Evolutionary conservation across 257 asterid genomes (phyloP).

Genomic region (Salvia hispanica): DNA sequence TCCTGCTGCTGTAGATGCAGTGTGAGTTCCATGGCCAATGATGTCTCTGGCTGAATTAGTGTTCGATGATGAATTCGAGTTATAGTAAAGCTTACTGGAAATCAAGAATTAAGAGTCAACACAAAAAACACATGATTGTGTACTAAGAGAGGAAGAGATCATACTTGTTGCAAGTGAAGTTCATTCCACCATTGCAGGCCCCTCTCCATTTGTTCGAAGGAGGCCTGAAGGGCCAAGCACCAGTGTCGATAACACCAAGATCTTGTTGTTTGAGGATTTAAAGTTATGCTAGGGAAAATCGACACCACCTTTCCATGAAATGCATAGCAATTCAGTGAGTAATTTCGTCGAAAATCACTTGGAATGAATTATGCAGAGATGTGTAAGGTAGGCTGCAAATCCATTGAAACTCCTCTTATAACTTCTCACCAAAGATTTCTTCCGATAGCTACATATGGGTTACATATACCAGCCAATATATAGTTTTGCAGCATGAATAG

Average conservation of each 20-base stretch:
- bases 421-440: slow-evolving; percentile 27
- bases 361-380: too few relatives aligned
- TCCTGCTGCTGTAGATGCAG: slow-evolving; percentile 53
- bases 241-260: slow-evolving; percentile 49
- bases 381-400: slow-evolving; percentile 44
- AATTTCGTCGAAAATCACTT: not conserved
- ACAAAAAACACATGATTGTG: too few relatives aligned
- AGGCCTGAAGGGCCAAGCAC: slow-evolving; percentile 42
- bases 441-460: too few relatives aligned
- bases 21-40: slow-evolving; percentile 48
- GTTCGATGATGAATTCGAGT: not conserved
- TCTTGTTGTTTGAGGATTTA: slow-evolving; percentile 45
- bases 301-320: slow-evolving; percentile 40
- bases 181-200: slow-evolving; percentile 41
- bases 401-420: slow-evolving; percentile 43
- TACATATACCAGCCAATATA: too few relatives aligned
- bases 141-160: not conserved
- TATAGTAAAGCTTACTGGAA: slow-evolving; percentile 36
- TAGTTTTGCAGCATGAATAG: too few relatives aligned
- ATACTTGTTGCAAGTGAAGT: slow-evolving; percentile 56
- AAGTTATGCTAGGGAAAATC: slow-evolving; percentile 40
- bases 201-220: slow-evolving; percentile 51
- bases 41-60: slow-evolving; percentile 35
- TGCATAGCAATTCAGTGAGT: slow-evolving; percentile 17
- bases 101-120: too few relatives aligned